Base-by-base conservation (phyloP, 768 basidiomycete genomes). In the Fomitopsis pulvina region DNA sequence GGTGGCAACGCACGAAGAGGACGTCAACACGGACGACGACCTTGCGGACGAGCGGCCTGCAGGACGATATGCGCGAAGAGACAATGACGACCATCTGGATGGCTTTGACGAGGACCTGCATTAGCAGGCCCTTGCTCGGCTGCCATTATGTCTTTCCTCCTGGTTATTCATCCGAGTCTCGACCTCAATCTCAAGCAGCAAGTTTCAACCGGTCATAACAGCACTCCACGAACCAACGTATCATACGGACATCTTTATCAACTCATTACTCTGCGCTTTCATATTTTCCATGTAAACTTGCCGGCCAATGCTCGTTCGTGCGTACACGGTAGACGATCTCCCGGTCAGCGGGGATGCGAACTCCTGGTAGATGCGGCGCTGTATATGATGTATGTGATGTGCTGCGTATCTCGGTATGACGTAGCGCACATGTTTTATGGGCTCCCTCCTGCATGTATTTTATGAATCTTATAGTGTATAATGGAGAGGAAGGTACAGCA, bases 1-100 rank as follows among this genome's bases (percentile, higher is more conserved):
- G 0, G 63, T 67, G 18, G 50, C 58, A 20, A 62, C 58, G 48
- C 70, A 68, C 21, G 71, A 73, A n/a, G 65, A 67, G 30, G 70
- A 62, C 46, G 56, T 71, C 38, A 80, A 76, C 34, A 82, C 85
- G 32, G 87, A 91, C 56, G 88, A 92, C 48, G 87, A 91, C 61
- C 78, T 81, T 49, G 84, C 83, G 55, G 86, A 88, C 53, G 76
- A 73, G 37, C 75, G 62, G 62, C 77, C 78, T 46, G 85, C 79
- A 10, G 88, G 88, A 28, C 73, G 88, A 43, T 87, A 88, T 66
- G 81, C 88, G 59, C 67, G 70, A 57, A 63, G 74, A 64, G 78
- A 76, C 66, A 50, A 56, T 37, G 55, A 54, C 41, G 52, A 41
- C 42, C 38, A 42, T 27, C 45, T 59, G 25, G 57, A 60, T 49